Percentiles rank a stretch among this genome's conserved stretches.
phyloP scores from a whole-genome alignment of 768 basidiomycete species.

The Auriscalpium microsporum region DNA sequence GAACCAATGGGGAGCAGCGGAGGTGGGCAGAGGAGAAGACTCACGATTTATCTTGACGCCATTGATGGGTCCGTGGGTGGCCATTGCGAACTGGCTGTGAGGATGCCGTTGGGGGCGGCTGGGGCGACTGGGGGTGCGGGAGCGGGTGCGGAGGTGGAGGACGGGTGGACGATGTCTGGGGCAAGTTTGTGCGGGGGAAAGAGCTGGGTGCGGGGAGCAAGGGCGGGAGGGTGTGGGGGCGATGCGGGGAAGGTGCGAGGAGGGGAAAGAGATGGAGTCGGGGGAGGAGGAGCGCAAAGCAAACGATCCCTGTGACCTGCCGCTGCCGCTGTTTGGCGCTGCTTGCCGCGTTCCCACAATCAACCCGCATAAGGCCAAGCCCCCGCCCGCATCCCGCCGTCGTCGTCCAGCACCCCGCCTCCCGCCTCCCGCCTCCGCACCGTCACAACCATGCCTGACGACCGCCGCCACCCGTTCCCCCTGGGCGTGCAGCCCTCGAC shows the following conservation, averaged over 20 bases:
- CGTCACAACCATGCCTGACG: background rate
- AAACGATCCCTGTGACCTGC: slow-evolving; percentile 7
- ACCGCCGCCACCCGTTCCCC: background rate
- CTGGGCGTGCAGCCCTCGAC: background rate
- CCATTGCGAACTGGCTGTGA: slow-evolving; percentile 30
- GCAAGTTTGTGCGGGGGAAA: background rate
- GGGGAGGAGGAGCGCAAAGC: slow-evolving; percentile 9
- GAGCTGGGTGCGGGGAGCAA: background rate
- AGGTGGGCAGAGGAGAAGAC: slow-evolving; percentile 25
- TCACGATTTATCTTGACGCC: slow-evolving; percentile 76
- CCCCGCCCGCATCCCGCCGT: background rate
- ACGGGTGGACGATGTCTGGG: background rate
- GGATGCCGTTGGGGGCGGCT: background rate
- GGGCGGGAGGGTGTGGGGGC: background rate
- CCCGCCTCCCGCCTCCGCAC: background rate
- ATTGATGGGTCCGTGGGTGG: slow-evolving; percentile 71
- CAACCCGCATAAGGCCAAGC: background rate
- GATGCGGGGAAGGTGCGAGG: background rate
- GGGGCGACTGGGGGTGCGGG: background rate
- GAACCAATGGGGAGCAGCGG: slow-evolving; percentile 7
- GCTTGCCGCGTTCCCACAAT: slow-evolving; percentile 14
- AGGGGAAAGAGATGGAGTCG: slow-evolving; percentile 1
- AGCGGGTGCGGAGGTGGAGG: background rate
- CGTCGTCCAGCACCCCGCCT: background rate
- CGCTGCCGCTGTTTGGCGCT: slow-evolving; percentile 14